Base-by-base conservation (phyloP, 306 rosid genomes). In the Vigna reflexopilosa region DNA sequence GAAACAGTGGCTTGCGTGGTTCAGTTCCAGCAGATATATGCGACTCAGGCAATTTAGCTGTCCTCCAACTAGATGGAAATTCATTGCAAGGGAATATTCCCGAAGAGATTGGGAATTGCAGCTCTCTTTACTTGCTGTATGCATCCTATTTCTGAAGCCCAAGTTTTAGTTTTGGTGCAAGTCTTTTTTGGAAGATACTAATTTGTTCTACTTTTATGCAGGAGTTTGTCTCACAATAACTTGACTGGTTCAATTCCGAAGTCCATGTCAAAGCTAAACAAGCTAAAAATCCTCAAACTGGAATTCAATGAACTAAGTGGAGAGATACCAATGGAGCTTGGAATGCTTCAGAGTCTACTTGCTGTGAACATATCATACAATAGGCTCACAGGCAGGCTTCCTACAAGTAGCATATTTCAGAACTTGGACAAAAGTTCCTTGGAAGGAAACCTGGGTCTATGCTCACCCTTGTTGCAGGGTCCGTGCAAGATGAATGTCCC, bases 261-360 rank as follows among this genome's bases (percentile, higher is more conserved):
- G 79, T 86, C 98, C 68, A 82, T 93, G 80, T 88, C 98, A 30
- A 85, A 89, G 79, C 72, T 95, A 56, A 81, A 58, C 76, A 86
- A 88, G 77, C 93, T 95, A 44, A 85, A 89, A 88, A 90, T 95
- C 75, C 84, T 95, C 17, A 87, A 86, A 56, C 65, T 95, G 70
- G 98, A 95, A 82, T 80, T 85, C 84, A 95, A 95, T 89, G 81
- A 89, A 45, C 82, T 95, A 15, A 86, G 88, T 48, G 98, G 98
- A 83, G 98, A 95, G 85, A 86, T 95, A 82, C 98, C 98, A 65
- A 86, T 82, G 86, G 98, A 92, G 72, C 91, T 95, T 63, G 98
- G 93, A 74, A 86, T 77, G 81, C 86, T 95, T 40, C 89, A 85
- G 63, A 89, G 87, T 78, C 97, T 92, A 66, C 98, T 95, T 30